Base-by-base conservation (phyloP, 352 stramenopile species). In the Globisporangium takayamanum region DNA sequence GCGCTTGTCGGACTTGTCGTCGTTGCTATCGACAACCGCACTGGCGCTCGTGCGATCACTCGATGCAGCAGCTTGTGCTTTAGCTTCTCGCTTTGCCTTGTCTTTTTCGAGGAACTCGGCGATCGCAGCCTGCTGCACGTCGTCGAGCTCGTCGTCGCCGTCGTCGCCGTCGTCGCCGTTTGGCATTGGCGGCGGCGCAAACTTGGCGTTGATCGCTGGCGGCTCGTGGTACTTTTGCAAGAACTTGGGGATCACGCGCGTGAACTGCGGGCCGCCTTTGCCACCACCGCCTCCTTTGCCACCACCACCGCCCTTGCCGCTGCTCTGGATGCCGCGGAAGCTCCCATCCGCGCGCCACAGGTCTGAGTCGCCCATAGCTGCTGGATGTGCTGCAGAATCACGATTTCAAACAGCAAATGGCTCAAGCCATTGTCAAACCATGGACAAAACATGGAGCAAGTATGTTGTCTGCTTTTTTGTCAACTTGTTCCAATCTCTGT, bases 241-340 rank as follows among this genome's bases (percentile, higher is more conserved):
- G 57, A 94, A 94, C 60, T 90, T 92, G 41, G 84, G 84, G 54
- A 94, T 87, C 59, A 92, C 80, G 5, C 82, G 81, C 36, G 76
- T 94, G 69, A 91, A 94, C 60, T 91, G 69, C 11, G 80, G 84
- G 0, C 66, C 62, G 25, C 49, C 49, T 18, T 50, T 61, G 6
- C 63, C 68, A 25, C 74, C 76, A 0, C 81, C 73, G 10, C 72
- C 77, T 49, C 54, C 54, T 25, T 54, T 49, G 10, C 68, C 61
- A 5, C 63, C 68, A 20, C 73, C 74, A 0, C 81, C 73, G 10
- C 72, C 77, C 5, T 64, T 58, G 14, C 44, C 41, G 18, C 36
- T 57, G 15, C 63, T 60, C 18, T 50, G 62, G n/a, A 87, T 59
- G 50, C 74, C 75, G 25, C 82, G 77, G 55, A 94, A 81, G 57